Base-by-base conservation (phyloP, 140 eudicot genomes). In the Stevia rebaudiana region DNA sequence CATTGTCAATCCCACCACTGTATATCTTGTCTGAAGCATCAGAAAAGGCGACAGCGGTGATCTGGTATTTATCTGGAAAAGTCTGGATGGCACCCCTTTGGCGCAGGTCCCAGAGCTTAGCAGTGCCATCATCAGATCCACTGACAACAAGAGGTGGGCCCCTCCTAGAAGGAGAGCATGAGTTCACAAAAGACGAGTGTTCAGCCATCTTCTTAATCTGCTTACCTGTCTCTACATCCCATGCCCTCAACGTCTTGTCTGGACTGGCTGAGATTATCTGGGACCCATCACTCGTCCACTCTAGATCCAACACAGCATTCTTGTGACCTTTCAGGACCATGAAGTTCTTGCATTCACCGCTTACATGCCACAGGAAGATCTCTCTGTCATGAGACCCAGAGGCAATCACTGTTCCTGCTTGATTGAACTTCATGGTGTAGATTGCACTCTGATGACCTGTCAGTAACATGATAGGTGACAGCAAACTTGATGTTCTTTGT, bases 61-160 rank as follows among this genome's bases (percentile, higher is more conserved):
- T 70, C 75, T 88, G 96, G 76, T 88, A 92, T 50, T 88, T 88
- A 53, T 92, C 96, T 0, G 98, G 95, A 48, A 85, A 92, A 0
- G 95, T 92, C 69, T 92, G 98, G 68, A 88, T 81, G 4, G 95
- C 94, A 61, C 98, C 98, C 76, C 98, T 67, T 53, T 84, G 96
- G 23, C 98, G 84, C 80, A 92, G 84, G 65, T 92, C 98, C 96
- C 96, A 88, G 24, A 92, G 96, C 69, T 88, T 92, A 37, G 95
- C 98, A 24, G 96, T 92, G 21, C 95, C 98, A 52, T 88, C 98
- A 72, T 91, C 98, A 0, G 98, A 91, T 28, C 95, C 98, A 24
- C 95, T 85, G n/a, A 91, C 92, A 28, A 88, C 83, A 56, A 91
- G 94, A 39, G 98, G 98, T 0, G 98, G 98, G 36, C 98, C 98